These are phyloP conservation scores for Chrysosporium queenslandicum DNA, from an alignment of 2,329 filamentous ascomycete genomes.

Conservation along the genomic window DNA sequence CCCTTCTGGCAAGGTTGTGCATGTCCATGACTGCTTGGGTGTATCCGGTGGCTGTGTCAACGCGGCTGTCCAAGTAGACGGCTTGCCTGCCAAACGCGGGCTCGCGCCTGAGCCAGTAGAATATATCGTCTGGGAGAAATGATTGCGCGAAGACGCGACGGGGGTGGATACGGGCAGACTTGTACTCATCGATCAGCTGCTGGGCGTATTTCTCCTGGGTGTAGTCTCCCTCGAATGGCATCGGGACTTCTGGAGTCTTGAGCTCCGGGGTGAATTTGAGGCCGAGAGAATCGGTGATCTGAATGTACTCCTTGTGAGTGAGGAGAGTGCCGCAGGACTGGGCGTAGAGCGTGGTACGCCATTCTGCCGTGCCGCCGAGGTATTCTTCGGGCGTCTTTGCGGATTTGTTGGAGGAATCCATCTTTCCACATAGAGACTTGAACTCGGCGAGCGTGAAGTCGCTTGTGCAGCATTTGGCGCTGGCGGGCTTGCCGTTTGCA, in stretches of 20 bases:
- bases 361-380: conserved; percentile 49
- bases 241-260: conserved; percentile 58
- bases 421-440: conserved; percentile 58
- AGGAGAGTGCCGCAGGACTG: conserved; percentile 49
- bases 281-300: conserved; percentile 47
- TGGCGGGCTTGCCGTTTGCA: conserved; percentile 42
- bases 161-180: conserved; percentile 43
- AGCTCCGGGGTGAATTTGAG: conserved; percentile 58
- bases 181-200: conserved; percentile 55
- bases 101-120: conserved; percentile 56
- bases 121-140: conserved; percentile 54
- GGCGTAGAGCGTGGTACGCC: conserved; percentile 55
- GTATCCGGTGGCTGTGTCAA: conserved; percentile 44
- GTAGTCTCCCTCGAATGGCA: conserved; percentile 57
- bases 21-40: conserved; percentile 48
- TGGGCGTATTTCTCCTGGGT: conserved; percentile 56
- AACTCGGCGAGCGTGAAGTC: conserved; percentile 61
- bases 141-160: conserved; percentile 53
- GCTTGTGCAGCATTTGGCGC: conserved; percentile 59
- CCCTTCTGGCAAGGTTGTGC: conserved; percentile 45
- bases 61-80: conserved; percentile 55
- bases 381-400: conserved; percentile 51
- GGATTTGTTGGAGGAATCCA: conserved; percentile 53
- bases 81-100: conserved; percentile 53
- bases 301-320: conserved; percentile 53